phyloP scores from a whole-genome alignment of 2,329 filamentous ascomycete species.

The Alternaria sp. region DNA sequence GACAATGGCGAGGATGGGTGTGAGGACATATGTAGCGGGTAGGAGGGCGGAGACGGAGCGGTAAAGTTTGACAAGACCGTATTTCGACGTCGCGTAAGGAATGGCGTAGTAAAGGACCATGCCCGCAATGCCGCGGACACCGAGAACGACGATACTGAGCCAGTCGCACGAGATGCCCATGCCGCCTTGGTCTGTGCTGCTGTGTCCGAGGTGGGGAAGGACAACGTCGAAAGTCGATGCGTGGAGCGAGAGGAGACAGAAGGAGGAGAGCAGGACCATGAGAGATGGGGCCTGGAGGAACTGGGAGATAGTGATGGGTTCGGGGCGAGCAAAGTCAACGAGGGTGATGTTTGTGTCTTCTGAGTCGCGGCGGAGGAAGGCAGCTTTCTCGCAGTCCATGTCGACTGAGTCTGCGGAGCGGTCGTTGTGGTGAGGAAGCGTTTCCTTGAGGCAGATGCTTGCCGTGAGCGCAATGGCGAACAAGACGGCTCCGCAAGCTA shows the following conservation, averaged over 20 bases:
- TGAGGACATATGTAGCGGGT: conserved; percentile 51
- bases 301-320: conserved; percentile 55
- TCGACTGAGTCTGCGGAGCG: conserved; percentile 31
- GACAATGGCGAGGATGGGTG: conserved; percentile 51
- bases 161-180: conserved; percentile 58
- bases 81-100: conserved; percentile 48
- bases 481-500: conserved; percentile 54
- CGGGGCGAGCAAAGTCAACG: conserved; percentile 48
- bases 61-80: conserved; percentile 55
- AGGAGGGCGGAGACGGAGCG: conserved; percentile 52
- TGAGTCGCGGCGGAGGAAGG: conserved; percentile 54
- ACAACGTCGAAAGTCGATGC: conserved; percentile 62
- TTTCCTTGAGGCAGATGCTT: conserved; percentile 53
- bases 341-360: conserved; percentile 47
- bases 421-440: conserved; percentile 40
- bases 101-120: conserved; percentile 50
- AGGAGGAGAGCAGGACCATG: conserved; percentile 57
- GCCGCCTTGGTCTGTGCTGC: conserved; percentile 54
- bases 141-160: conserved; percentile 54
- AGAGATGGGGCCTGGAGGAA: conserved; percentile 58
- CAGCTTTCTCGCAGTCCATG: conserved; percentile 56
- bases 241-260: conserved; percentile 64
- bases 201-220: conserved; percentile 58
- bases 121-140: conserved; percentile 53
- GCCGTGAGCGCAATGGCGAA: conserved; percentile 53